These are phyloP conservation scores for Parathielavia appendiculata DNA, from an alignment of 495 filamentous ascomycete species.

Conservation along the genomic window DNA sequence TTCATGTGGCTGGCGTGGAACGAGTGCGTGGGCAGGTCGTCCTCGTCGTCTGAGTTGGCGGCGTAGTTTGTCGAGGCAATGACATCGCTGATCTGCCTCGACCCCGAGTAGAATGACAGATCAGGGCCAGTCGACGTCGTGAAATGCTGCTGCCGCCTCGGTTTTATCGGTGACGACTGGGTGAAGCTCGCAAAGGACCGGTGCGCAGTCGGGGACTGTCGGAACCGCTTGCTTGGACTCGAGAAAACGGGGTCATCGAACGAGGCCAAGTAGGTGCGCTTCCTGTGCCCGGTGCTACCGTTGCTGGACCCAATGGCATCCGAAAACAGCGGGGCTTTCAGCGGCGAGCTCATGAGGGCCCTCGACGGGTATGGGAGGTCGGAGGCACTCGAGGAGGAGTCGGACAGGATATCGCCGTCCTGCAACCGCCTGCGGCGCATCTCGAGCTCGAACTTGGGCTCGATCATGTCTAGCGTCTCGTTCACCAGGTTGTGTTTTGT, in stretches of 20 bases:
- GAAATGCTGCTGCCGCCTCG: slow-evolving; percentile 58
- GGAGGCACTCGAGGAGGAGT: slow-evolving; percentile 73
- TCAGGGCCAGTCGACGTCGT: slow-evolving; percentile 55
- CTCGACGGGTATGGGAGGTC: slow-evolving; percentile 49
- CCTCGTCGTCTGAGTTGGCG: slow-evolving; percentile 69
- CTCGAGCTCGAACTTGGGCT: slow-evolving; percentile 67
- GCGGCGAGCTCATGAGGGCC: slow-evolving; percentile 57
- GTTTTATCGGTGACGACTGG: slow-evolving; percentile 76
- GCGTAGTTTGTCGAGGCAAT: slow-evolving; percentile 55
- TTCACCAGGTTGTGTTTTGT: slow-evolving; percentile 85
- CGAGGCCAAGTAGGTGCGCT: slow-evolving; percentile 51
- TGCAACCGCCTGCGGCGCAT: slow-evolving; percentile 59
- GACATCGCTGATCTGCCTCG: slow-evolving; percentile 55
- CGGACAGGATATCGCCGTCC: slow-evolving; percentile 64
- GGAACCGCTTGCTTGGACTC: slow-evolving; percentile 60
- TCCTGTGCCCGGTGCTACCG: slow-evolving; percentile 50
- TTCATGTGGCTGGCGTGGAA: slow-evolving; percentile 46
- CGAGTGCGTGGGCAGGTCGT: slow-evolving; percentile 70
- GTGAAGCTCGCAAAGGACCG: slow-evolving; percentile 55
- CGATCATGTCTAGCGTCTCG: slow-evolving; percentile 67
- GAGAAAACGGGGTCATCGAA: slow-evolving; percentile 42
- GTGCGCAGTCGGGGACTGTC: slow-evolving; percentile 59
- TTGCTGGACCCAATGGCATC: slow-evolving; percentile 58
- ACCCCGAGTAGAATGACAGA: slow-evolving; percentile 63
- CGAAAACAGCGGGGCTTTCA: slow-evolving; percentile 63